Conservation (phyloP, 768 basidiomycete genomes). For the Tulasnella sp. region DNA sequence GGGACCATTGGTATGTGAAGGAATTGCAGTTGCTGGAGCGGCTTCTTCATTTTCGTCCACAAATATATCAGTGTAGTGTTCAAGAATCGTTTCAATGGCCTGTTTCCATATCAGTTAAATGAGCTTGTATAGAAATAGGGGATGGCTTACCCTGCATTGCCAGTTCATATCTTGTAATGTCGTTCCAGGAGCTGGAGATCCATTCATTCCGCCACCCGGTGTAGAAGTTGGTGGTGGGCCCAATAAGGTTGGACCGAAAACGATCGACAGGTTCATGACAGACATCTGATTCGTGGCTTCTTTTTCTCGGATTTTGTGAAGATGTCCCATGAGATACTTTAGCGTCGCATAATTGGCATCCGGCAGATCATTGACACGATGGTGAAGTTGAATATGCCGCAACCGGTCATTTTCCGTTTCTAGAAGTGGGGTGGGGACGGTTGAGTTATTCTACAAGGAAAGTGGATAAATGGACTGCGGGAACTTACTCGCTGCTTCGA, state of each 20-base stretch:
- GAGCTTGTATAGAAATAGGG: slow-evolving; percentile 17
- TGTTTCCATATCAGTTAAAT: slow-evolving; percentile 23
- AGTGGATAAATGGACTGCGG: not conserved
- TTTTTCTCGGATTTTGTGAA: slow-evolving; percentile 71
- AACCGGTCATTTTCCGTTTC: slow-evolving; percentile 89
- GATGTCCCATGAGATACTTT: slow-evolving; percentile 88
- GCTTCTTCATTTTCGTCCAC: slow-evolving; percentile 49
- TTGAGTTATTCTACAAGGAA: not conserved
- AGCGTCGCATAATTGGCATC: slow-evolving; percentile 98
- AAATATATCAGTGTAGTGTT: slow-evolving; percentile 92
- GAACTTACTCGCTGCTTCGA: slow-evolving; percentile 83
- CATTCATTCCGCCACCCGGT: slow-evolving; percentile 13
- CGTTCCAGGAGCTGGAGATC: slow-evolving; percentile 22
- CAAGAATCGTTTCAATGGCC: slow-evolving; percentile 92
- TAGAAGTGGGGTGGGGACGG: slow-evolving; percentile 23
- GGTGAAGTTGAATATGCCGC: slow-evolving; percentile 90
- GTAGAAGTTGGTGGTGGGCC: slow-evolving; percentile 38
- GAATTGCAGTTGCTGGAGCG: too few relatives aligned
- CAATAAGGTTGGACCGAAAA: slow-evolving; percentile 96
- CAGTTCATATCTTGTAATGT: slow-evolving; percentile 33
- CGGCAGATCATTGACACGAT: slow-evolving; percentile 93
- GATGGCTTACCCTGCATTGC: slow-evolving; percentile 30
- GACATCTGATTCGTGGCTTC: slow-evolving; percentile 82
- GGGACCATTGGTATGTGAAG: too few relatives aligned
- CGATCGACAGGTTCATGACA: slow-evolving; percentile 83